Conservation (phyloP, 2,329 filamentous ascomycete species). For the Leptographium wingfieldii region DNA sequence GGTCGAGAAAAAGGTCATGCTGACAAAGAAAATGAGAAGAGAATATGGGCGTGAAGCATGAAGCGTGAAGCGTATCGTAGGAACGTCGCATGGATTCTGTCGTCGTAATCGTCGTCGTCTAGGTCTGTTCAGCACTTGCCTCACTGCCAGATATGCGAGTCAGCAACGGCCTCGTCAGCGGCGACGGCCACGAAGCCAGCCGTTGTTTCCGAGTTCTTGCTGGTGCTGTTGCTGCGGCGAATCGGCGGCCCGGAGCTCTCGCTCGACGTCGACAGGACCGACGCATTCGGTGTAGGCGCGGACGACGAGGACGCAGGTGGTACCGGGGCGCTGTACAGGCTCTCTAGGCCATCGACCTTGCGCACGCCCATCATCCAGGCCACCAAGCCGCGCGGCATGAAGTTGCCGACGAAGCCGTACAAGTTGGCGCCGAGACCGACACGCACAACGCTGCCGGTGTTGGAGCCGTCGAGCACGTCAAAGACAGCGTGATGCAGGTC, state of each 20-base stretch:
- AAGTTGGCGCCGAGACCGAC: constrained; percentile 75
- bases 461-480: constrained; percentile 64
- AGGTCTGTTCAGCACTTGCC: no score
- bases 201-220: constrained; percentile 6
- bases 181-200: constrained; percentile 39
- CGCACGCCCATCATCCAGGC: constrained; percentile 85
- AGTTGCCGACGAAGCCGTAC: constrained; percentile 76
- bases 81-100: no score
- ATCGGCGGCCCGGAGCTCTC: constrained; percentile 5
- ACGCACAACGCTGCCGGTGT: constrained; percentile 51
- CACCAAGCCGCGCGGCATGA: constrained; percentile 66
- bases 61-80: no score
- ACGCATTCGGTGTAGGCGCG: background rate
- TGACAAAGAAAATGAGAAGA: background rate
- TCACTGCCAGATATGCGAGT: constrained; percentile 34
- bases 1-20: background rate
- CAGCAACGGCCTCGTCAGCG: constrained; percentile 24
- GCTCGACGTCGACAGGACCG: background rate
- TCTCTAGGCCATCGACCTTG: constrained; percentile 42
- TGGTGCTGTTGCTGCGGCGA: constrained; percentile 6
- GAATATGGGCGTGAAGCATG: background rate
- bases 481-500: constrained; percentile 81
- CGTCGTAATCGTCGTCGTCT: constrained; percentile 7
- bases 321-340: constrained; percentile 36
- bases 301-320: constrained; percentile 17